A percentile compares a stretch with the other conserved stretches of the same genome.
These are phyloP conservation scores for Blepharisma japonicum DNA, from an alignment of 73 alveolate species.

Conservation along the genomic window DNA sequence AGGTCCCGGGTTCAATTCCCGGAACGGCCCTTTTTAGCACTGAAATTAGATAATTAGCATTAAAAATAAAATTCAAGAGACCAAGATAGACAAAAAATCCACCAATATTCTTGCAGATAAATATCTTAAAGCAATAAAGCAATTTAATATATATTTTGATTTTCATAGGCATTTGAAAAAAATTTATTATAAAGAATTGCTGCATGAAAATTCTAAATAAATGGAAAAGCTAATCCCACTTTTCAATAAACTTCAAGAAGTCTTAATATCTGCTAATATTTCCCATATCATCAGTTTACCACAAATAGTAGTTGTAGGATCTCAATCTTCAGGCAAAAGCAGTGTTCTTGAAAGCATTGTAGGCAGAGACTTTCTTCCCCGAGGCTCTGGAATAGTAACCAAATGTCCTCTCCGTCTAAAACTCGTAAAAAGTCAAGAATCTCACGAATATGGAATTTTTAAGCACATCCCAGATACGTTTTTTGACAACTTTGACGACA, in stretches of 20 bases:
- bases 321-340: slow-evolving; percentile 80
- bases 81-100: too few relatives aligned
- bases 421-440: slow-evolving; percentile 37
- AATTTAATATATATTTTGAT: too few relatives aligned
- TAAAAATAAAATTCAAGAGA: too few relatives aligned
- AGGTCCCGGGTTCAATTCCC: too few relatives aligned
- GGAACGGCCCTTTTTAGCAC: too few relatives aligned
- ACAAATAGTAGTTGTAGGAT: slow-evolving; percentile 70
- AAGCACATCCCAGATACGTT: slow-evolving; percentile 15
- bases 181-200: too few relatives aligned
- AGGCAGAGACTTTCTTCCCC: slow-evolving; percentile 75
- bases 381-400: slow-evolving; percentile 84
- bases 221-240: slow-evolving; percentile 62
- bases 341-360: slow-evolving; percentile 82
- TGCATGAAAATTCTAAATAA: too few relatives aligned
- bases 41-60: too few relatives aligned
- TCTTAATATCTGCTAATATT: slow-evolving; percentile 36
- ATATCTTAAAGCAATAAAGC: too few relatives aligned
- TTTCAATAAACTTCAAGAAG: slow-evolving; percentile 52
- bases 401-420: slow-evolving; percentile 82
- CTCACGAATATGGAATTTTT: neutral
- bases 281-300: slow-evolving; percentile 48
- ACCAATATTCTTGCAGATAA: too few relatives aligned
- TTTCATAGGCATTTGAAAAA: too few relatives aligned
- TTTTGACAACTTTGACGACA: slow-evolving; percentile 62